Evolutionary conservation across 1,139 yeast species (phyloP).

Genomic region (Pichia sp.): DNA sequence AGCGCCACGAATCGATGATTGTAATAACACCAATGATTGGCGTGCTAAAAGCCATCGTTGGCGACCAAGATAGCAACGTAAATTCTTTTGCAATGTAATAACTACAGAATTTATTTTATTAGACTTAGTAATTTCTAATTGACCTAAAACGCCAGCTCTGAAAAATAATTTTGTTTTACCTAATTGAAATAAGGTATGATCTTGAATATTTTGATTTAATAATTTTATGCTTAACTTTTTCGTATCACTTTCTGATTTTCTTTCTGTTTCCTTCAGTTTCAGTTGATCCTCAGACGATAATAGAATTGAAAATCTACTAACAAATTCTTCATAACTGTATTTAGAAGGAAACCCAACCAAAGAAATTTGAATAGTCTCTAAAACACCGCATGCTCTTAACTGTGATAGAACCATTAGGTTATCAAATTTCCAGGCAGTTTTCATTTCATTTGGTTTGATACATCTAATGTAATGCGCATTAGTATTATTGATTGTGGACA

Average conservation of each 20-base stretch:
- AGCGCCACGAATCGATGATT: constrained; percentile 59
- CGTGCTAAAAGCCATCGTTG: constrained; percentile 50
- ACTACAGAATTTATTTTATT: constrained; percentile 74
- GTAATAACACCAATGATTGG: constrained; percentile 49
- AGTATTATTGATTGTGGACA: constrained; percentile 87
- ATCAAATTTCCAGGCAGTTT: constrained; percentile 93
- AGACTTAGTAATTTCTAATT: constrained; percentile 77
- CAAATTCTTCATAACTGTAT: constrained; percentile 93
- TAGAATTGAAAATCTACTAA: constrained; percentile 77
- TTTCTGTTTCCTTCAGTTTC: constrained; percentile 47
- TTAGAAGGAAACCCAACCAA: constrained; percentile 98
- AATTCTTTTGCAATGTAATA: constrained; percentile 75
- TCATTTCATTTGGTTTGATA: constrained; percentile 91
- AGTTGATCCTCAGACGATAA: constrained; percentile 61
- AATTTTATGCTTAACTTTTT: constrained; percentile 62
- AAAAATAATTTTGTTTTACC: constrained; percentile 89
- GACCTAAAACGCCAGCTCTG: constrained; percentile 96
- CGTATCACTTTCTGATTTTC: constrained; percentile 47
- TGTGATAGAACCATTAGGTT: constrained; percentile 93
- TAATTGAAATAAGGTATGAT: constrained; percentile 66
- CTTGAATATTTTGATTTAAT: constrained; percentile 54
- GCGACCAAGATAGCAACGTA: constrained; percentile 62
- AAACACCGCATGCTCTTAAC: constrained; percentile 95
- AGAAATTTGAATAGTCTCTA: constrained; percentile 92
- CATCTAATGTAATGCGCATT: constrained; percentile 96